Percentiles rank a stretch among this genome's conserved stretches.
These are phyloP conservation scores for Oryza punctata DNA, from an alignment of 176 grass and related monocot genomes.

Conservation along the genomic window DNA sequence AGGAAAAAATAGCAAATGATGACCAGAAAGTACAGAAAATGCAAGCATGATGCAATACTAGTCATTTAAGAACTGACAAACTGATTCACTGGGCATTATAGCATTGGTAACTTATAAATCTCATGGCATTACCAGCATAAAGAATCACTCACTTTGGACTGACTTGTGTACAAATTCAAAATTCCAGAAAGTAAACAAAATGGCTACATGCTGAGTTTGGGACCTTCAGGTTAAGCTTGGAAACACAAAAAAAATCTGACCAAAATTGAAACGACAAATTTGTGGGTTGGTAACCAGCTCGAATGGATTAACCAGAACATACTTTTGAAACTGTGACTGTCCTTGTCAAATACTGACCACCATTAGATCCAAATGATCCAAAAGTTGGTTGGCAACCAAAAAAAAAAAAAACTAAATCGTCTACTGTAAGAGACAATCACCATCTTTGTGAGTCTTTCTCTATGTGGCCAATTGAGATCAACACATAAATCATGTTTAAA, in stretches of 20 bases:
- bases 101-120: slow-evolving; percentile 2
- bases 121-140: background rate
- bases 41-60: background rate
- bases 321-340: slow-evolving; percentile 8
- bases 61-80: slow-evolving; percentile 4
- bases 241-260: background rate
- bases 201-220: background rate
- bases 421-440: background rate
- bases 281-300: background rate
- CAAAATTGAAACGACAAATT: background rate
- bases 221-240: background rate
- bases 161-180: background rate
- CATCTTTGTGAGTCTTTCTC: slow-evolving; percentile 21
- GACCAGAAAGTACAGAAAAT: slow-evolving; percentile 11
- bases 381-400: slow-evolving; percentile 7
- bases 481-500: background rate
- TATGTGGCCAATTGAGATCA: background rate
- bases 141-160: background rate
- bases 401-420: background rate
- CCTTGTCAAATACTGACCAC: background rate
- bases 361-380: slow-evolving; percentile 11
- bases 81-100: background rate
- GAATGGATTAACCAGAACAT: background rate
- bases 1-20: slow-evolving; percentile 21
- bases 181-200: background rate